Evolutionary conservation across 2,329 filamentous ascomycete species (phyloP).

Genomic region (Hyphodiscus sp.): DNA sequence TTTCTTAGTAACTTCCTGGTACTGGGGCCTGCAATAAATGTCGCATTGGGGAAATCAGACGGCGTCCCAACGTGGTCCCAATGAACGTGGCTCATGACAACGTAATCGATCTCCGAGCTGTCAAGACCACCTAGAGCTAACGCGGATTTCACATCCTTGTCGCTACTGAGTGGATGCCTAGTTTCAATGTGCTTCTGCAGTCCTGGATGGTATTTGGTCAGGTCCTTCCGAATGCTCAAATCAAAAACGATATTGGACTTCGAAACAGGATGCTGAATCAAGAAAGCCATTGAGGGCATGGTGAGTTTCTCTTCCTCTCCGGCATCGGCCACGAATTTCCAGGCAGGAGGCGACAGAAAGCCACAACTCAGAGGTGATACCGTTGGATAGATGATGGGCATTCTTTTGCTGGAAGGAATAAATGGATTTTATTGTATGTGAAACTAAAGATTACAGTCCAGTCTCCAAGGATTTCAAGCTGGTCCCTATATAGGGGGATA

Average conservation of each 20-base stretch:
- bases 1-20: constrained; percentile 34
- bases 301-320: too few species aligned
- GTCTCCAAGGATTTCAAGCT: too few species aligned
- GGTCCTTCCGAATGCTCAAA: constrained; percentile 43
- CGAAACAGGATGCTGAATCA: too few species aligned
- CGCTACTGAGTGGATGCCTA: constrained; percentile 38
- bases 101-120: constrained; percentile 13
- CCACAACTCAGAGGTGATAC: constrained; percentile 16
- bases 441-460: too few species aligned
- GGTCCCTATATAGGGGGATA: too few species aligned
- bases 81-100: constrained; percentile 46
- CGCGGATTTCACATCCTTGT: constrained; percentile 37
- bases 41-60: constrained; percentile 40
- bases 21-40: constrained; percentile 45
- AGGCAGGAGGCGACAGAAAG: too few species aligned
- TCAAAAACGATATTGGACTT: constrained; percentile 42
- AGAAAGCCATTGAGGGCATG: too few species aligned
- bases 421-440: too few species aligned
- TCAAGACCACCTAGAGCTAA: constrained; percentile 33
- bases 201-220: constrained; percentile 36
- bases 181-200: constrained; percentile 39
- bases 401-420: too few species aligned
- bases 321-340: too few species aligned
- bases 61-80: constrained; percentile 54
- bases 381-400: not conserved